phyloP scores from a whole-genome alignment of 2,329 filamentous ascomycete species.

The Ascochyta clinopodiicola region DNA sequence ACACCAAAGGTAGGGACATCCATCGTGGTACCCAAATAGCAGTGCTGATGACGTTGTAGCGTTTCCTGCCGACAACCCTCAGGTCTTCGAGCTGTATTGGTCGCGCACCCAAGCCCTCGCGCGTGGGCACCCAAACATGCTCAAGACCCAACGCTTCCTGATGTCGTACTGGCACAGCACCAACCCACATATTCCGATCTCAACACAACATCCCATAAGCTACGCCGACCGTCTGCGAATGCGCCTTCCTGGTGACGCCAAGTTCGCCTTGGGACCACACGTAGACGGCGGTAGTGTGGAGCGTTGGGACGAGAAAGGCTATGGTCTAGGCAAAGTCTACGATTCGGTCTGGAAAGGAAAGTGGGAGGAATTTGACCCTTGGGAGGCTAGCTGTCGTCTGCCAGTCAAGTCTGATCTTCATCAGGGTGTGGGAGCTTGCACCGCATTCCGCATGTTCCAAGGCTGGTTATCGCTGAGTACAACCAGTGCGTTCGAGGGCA shows the following conservation, averaged over 20 bases:
- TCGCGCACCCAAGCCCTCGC: slow-evolving; percentile 55
- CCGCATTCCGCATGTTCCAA: slow-evolving; percentile 87
- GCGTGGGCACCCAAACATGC: slow-evolving; percentile 55
- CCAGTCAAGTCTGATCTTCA: slow-evolving; percentile 76
- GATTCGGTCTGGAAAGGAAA: slow-evolving; percentile 72
- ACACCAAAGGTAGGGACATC: slow-evolving; percentile 45
- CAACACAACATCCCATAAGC: slow-evolving; percentile 54
- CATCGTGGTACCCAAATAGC: neutral
- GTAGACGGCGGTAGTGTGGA: slow-evolving; percentile 60
- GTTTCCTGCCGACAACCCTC: slow-evolving; percentile 56
- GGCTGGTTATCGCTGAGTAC: slow-evolving; percentile 84
- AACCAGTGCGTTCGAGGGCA: slow-evolving; percentile 77
- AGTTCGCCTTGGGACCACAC: slow-evolving; percentile 64
- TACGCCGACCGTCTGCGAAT: slow-evolving; percentile 59
- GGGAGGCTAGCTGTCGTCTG: slow-evolving; percentile 75
- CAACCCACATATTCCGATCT: slow-evolving; percentile 53
- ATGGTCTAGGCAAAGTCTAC: slow-evolving; percentile 70
- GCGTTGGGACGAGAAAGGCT: slow-evolving; percentile 66
- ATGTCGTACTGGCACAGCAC: slow-evolving; percentile 58
- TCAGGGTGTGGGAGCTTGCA: slow-evolving; percentile 79
- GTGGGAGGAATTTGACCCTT: slow-evolving; percentile 85
- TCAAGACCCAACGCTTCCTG: slow-evolving; percentile 55
- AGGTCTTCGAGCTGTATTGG: slow-evolving; percentile 61
- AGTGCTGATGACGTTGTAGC: slow-evolving; percentile 38
- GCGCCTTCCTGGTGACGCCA: slow-evolving; percentile 62